These are phyloP conservation scores for Anaeramoeba flamelloides DNA, from an alignment of 78 protist genomes.

Conservation along the genomic window DNA sequence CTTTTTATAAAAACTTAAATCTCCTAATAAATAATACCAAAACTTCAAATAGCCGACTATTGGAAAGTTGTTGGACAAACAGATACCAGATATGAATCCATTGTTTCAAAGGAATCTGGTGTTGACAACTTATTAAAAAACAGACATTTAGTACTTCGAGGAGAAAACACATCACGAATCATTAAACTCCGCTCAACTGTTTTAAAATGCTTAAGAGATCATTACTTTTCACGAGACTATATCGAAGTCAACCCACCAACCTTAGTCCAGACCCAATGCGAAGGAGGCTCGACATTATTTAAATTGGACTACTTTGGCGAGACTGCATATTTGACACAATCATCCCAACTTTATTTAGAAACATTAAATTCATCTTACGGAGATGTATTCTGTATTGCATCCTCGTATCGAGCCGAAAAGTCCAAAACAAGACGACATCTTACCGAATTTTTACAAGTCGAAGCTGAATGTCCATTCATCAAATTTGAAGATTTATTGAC, in stretches of 20 bases:
- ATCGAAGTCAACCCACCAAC: conserved; percentile 83
- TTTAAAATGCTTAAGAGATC: conserved; percentile 55
- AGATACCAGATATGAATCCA: conserved; percentile 37
- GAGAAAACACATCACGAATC: conserved; percentile 35
- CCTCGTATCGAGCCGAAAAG: conserved; percentile 80
- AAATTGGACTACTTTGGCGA: conserved; percentile 56
- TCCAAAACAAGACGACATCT: conserved; percentile 75
- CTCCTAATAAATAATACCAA: too few species aligned
- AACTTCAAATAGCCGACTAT: too few species aligned
- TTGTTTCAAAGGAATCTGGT: conserved; percentile 43
- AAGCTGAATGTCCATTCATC: conserved; percentile 78
- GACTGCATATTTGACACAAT: conserved; percentile 64
- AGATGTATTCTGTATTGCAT: conserved; percentile 59
- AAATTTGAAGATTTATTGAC: conserved; percentile 63
- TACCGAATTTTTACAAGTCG: conserved; percentile 59
- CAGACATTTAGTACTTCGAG: conserved; percentile 71
- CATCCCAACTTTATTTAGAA: conserved; percentile 84
- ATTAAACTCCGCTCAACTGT: conserved; percentile 9
- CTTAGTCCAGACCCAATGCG: conserved; percentile 76
- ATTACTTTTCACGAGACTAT: conserved; percentile 35
- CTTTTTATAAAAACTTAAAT: too few species aligned
- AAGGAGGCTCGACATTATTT: conserved; percentile 80
- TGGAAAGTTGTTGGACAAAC: conserved; percentile 45
- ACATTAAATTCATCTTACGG: conserved; percentile 50
- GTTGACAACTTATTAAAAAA: conserved; percentile 41